phyloP scores from a whole-genome alignment of 2,329 filamentous ascomycete genomes.

The Colletotrichum neosansevieriae region DNA sequence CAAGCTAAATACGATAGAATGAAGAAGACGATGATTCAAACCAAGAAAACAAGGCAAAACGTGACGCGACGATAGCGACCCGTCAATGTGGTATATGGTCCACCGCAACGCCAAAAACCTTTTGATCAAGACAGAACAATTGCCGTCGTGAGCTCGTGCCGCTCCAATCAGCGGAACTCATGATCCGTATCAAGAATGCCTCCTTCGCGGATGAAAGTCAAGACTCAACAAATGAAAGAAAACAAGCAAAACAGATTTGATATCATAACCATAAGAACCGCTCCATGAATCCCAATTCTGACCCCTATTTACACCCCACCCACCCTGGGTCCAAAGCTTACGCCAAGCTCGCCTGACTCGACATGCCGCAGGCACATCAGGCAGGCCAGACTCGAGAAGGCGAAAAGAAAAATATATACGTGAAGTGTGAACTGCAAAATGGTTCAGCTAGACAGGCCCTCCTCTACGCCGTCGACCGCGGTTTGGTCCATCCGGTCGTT shows the following conservation, averaged over 20 bases:
- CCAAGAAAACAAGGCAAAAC: conserved; percentile 25
- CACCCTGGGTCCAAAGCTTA: background rate
- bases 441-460: conserved; percentile 45
- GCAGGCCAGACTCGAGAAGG: background rate
- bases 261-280: background rate
- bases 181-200: conserved; percentile 18
- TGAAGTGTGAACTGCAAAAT: conserved; percentile 1
- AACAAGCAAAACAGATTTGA: background rate
- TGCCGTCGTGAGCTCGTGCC: conserved; percentile 26
- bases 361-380: background rate
- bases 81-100: conserved; percentile 40
- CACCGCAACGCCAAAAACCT: conserved; percentile 39
- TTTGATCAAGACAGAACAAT: conserved; percentile 29
- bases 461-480: conserved; percentile 81
- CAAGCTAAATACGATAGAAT: background rate
- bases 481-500: conserved; percentile 85
- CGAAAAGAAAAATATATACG: conserved; percentile 27
- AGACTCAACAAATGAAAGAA: background rate
- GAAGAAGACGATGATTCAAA: conserved; percentile 2
- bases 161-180: conserved; percentile 2
- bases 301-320: conserved; percentile 35
- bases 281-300: background rate
- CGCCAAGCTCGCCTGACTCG: background rate
- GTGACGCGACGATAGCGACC: conserved; percentile 35
- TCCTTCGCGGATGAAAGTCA: conserved; percentile 9